Conservation (phyloP, 1,284 basidiomycete genomes). For the Malassezia sp. region DNA sequence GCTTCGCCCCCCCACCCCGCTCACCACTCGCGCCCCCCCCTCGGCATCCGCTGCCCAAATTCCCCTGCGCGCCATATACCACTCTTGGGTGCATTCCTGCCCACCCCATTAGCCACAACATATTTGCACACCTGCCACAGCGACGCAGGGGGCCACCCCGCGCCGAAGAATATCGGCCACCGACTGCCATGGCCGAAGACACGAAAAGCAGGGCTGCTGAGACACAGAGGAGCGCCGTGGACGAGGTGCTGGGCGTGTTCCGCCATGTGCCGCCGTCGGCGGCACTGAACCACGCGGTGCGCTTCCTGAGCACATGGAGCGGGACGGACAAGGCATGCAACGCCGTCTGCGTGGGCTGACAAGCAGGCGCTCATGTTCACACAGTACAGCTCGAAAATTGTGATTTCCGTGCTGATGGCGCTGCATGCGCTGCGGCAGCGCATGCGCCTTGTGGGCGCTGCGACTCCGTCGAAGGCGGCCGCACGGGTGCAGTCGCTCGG, state of each 20-base stretch:
- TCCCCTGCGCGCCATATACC: too few species aligned
- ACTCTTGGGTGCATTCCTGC: too few species aligned
- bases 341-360: neutral
- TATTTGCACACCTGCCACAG: too few species aligned
- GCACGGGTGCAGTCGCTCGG: conserved; percentile 24
- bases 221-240: neutral
- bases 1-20: too few species aligned
- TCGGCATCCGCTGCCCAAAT: too few species aligned
- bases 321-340: conserved; percentile 37
- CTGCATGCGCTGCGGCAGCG: conserved; percentile 33
- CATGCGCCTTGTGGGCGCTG: conserved; percentile 20
- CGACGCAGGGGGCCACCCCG: too few species aligned
- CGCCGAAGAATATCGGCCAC: too few species aligned
- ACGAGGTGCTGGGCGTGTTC: conserved; percentile 13
- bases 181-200: too few species aligned
- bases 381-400: conserved; percentile 37
- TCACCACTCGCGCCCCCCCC: too few species aligned
- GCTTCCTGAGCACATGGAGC: conserved; percentile 42
- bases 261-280: conserved; percentile 28
- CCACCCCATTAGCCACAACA: too few species aligned
- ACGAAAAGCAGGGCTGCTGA: too few species aligned
- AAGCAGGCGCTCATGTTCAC: conserved; percentile 38
- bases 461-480: conserved; percentile 21
- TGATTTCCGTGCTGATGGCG: conserved; percentile 34
- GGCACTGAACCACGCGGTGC: conserved; percentile 38